Base-by-base conservation (phyloP, 2,329 filamentous ascomycete species). In the Trichothecium roseum region DNA sequence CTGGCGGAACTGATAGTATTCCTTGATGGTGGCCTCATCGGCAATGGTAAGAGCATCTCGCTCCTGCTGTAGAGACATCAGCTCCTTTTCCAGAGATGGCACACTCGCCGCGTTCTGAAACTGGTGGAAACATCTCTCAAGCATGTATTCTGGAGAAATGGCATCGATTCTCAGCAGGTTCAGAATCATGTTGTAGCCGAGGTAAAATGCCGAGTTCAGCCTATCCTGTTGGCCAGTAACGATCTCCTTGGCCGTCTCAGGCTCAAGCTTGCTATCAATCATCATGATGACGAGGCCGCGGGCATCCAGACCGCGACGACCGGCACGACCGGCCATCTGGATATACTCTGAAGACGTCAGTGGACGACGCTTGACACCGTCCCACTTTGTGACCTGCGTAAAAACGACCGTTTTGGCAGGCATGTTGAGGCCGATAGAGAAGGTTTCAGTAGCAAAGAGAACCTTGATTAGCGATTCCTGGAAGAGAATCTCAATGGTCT, bases 221-320 rank as follows among this genome's bases (percentile, higher is more conserved):
- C 88, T 87, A 58, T 98, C 93, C 57, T 98, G 91, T 53, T 95
- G 84, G 46, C 91, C 91, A 36, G 91, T 86, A 10, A 98, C 91
- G 48, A 98, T 95, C 44, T 84, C 81, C 60, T 94, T 94, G 29
- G 91, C 89, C n/a, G 82, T 79, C 3, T 85, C 78, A 2, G 91
- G 91, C 51, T 98, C 91, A 66, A 98, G 89, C 63, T 91, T 86
- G 57, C 93, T 84, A 52, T 93, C 83, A 42, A 98, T 84, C 89
- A 98, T 96, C 86, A 98, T 96, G 56, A 98, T 96, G 47, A 98
- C 91, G 48, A 96, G 93, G 72, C 91, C 91, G 45, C 91, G 83
- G 42, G 95, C 88, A 64, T 98, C 91, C 37, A 98, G 81, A 62
- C 91, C 91, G 76, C 91, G 81, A 72, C 91, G 84, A 54, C 91